Evolutionary conservation across 805 yeast genomes (phyloP).

Genomic region (Grigorovia humatica): DNA sequence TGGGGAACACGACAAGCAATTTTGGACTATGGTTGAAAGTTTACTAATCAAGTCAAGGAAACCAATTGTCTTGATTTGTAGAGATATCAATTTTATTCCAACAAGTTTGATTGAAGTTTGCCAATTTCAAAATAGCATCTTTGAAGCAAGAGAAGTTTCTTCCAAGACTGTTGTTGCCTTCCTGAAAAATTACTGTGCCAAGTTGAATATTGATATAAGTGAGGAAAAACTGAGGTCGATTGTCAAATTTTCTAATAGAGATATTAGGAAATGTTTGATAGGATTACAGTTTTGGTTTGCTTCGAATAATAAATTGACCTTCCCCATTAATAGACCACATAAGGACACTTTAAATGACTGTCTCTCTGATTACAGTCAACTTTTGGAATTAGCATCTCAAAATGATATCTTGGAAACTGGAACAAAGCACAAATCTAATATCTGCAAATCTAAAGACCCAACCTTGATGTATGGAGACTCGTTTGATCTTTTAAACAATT

Average conservation of each 20-base stretch:
- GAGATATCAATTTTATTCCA: constrained; percentile 40
- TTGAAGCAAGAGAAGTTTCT: constrained; percentile 21
- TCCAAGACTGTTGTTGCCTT: constrained; percentile 27
- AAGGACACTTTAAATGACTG: background rate
- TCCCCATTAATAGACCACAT: background rate
- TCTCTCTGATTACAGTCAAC: constrained; percentile 4
- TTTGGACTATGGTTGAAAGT: constrained; percentile 65
- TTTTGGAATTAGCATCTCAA: constrained; percentile 13
- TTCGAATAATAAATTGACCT: background rate
- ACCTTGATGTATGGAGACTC: constrained; percentile 15
- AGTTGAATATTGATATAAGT: constrained; percentile 28
- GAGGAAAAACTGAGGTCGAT: constrained; percentile 24
- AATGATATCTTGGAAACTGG: constrained; percentile 11
- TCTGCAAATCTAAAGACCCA: constrained; percentile 14
- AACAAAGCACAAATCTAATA: constrained; percentile 12
- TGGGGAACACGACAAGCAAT: constrained; percentile 62
- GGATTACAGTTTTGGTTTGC: constrained; percentile 32
- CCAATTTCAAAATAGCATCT: constrained; percentile 32
- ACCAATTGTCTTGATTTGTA: constrained; percentile 63
- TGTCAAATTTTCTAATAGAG: constrained; percentile 24
- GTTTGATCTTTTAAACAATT: background rate
- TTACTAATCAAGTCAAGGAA: constrained; percentile 51
- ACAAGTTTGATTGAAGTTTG: constrained; percentile 37
- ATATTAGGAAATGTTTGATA: constrained; percentile 39
- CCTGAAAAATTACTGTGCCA: constrained; percentile 22